Base-by-base conservation (phyloP, 805 yeast genomes). In the Pichia nakasei region DNA sequence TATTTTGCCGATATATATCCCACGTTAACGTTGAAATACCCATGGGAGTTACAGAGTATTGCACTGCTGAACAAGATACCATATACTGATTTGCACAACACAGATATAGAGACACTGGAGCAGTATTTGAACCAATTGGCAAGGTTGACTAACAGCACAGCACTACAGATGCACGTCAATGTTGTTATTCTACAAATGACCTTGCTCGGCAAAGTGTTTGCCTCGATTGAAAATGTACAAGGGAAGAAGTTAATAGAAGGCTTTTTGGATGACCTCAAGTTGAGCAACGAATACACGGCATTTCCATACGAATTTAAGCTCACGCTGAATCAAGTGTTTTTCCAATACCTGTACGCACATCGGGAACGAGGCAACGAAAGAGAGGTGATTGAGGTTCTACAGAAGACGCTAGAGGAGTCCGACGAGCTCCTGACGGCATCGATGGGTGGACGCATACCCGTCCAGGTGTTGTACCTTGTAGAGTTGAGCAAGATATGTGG, bases 11-110 rank as follows among this genome's bases (percentile, higher is more conserved):
- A 29, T 4, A 19, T 42, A 3, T 48, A 45, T 31, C 43, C 42
- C 2, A 15, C 26, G 8, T 37, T 46, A n/a, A 31, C 40, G 9
- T 22, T 49, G 4, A 19, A 42, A 5, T 32, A 32, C 21, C 50
- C 48, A 24, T 49, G 50, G 50, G 48, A 46, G 12, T 35, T 49
- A 29, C 52, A 49, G 21, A 46, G 50, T 13, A 49, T 49, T 21
- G 31, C 22, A 6, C 29, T 49, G 19, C 24, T 49, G 1, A 47
- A 42, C 11, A 46, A 44, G 34, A 15, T 46, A 3, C 46, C 46
- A 22, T 2, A 22, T n/a, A n/a, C n/a, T 24, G 12, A 24, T 13
- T 24, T 24, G 27, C 12, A 24, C n/a, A n/a, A 9, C 12, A 17
- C 34, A 13, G 19, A 29, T 29, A 13, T n/a, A 13, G 17, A 19